Base-by-base conservation (phyloP, 2,329 filamentous ascomycete genomes). In the Mariannaea sp. region DNA sequence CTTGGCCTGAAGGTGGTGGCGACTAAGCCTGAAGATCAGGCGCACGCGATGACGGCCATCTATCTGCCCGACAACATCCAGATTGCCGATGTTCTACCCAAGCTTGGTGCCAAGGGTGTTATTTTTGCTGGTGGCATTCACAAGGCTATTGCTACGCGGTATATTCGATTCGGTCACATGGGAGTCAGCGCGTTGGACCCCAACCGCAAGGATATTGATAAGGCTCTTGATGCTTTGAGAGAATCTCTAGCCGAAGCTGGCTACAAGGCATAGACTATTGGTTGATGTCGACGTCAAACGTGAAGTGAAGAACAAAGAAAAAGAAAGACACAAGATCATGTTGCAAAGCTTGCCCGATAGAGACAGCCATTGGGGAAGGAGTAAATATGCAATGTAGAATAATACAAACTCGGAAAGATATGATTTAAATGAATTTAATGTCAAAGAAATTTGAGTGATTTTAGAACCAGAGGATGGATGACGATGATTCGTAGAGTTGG, bases 111-210 rank as follows among this genome's bases (percentile, higher is more conserved):
- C 77, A 92, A 89, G 73, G 92, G 92, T 24, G 89, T 99, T 33
- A 84, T 99, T 55, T 97, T 97, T 71, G 94, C 94, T 19, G 94
- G 92, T 55, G 94, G 94, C 56, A 82, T 99, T 65, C 94, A 99
- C 80, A 96, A 94, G 81, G 90, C 95, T 71, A 96, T 96, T 72
- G 92, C 90, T 3, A 78, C 89, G 58, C 94, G 90, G 77, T 99
- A 99, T 73, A 89, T 99, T 64, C 86, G 94, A 22, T 94, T 99
- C 68, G 94, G 94, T 36, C 94, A 97, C 73, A 99, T 99, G 94
- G 94, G 94, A 64, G 90, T 97, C 58, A 94, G 89, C 70, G 88
- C 92, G 76, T 90, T 87, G 66, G 90, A 97, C 69, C 82, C 90
- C 22, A 84, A 83, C 58, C 82, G 92, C 58, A 82, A 81, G 46